phyloP scores from a whole-genome alignment of 495 filamentous ascomycete genomes.

The Patellaria atrata region DNA sequence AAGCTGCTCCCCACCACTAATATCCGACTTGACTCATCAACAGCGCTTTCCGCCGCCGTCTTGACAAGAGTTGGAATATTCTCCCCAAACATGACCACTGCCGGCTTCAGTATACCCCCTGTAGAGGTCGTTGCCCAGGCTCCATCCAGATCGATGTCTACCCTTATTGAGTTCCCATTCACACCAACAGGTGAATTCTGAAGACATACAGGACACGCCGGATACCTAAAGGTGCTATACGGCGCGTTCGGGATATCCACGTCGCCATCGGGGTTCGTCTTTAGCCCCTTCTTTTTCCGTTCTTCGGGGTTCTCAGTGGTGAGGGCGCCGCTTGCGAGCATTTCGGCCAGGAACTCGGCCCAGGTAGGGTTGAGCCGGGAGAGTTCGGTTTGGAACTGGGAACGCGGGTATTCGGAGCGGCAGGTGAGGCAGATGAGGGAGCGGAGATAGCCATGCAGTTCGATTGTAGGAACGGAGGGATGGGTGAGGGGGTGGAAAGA shows the following conservation, averaged over 20 bases:
- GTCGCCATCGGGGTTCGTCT: slow-evolving; percentile 87
- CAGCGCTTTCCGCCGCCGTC: slow-evolving; percentile 57
- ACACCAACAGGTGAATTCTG: slow-evolving; percentile 42
- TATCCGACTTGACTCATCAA: slow-evolving; percentile 59
- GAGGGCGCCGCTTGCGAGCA: slow-evolving; percentile 56
- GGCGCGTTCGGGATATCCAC: slow-evolving; percentile 80
- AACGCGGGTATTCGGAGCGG: slow-evolving; percentile 35
- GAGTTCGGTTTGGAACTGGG: slow-evolving; percentile 61
- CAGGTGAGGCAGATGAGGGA: slow-evolving; percentile 66
- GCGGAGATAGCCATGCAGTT: slow-evolving; percentile 82
- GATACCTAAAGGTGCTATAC: slow-evolving; percentile 83
- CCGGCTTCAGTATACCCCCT: slow-evolving; percentile 76
- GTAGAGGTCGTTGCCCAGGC: slow-evolving; percentile 57
- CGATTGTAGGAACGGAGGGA: slow-evolving; percentile 57
- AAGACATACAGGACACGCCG: slow-evolving; percentile 72
- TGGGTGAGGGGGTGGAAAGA: slow-evolving; percentile 76
- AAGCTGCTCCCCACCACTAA: slow-evolving; percentile 78
- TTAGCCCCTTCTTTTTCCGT: slow-evolving; percentile 51
- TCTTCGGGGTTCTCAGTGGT: slow-evolving; percentile 63
- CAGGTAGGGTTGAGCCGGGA: slow-evolving; percentile 72
- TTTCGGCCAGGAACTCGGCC: slow-evolving; percentile 58
- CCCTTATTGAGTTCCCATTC: slow-evolving; percentile 42
- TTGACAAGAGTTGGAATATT: slow-evolving; percentile 56
- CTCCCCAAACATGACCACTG: slow-evolving; percentile 93
- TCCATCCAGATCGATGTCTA: slow-evolving; percentile 66